These are phyloP conservation scores for Chaetomiaceae sp. DNA, from an alignment of 2,329 filamentous ascomycete species.

Conservation along the genomic window DNA sequence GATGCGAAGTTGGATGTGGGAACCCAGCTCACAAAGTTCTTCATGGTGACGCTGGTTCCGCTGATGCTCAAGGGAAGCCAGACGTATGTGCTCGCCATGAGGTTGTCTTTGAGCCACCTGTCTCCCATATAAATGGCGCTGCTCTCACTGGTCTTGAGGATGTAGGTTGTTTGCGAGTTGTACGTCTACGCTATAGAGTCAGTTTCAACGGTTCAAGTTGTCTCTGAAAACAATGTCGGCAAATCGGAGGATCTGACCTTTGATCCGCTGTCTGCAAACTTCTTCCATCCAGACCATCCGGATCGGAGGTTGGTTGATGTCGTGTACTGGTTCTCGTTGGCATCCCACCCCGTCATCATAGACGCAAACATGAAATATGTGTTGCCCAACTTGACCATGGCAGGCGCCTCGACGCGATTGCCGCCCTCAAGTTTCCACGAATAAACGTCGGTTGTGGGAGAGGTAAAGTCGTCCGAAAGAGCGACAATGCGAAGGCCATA, in stretches of 20 bases:
- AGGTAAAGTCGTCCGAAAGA: constrained; percentile 53
- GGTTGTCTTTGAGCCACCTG: constrained; percentile 56
- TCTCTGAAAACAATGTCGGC: constrained; percentile 50
- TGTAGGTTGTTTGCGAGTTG: constrained; percentile 55
- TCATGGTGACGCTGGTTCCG: constrained; percentile 47
- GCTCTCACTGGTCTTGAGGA: constrained; percentile 39
- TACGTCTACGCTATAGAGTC: constrained; percentile 41
- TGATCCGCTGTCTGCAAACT: constrained; percentile 10
- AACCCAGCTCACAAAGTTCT: constrained; percentile 35
- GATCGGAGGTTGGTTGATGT: not conserved
- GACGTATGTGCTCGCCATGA: constrained; percentile 58
- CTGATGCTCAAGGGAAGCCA: constrained; percentile 58
- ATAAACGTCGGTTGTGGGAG: constrained; percentile 39
- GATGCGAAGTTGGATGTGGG: constrained; percentile 43
- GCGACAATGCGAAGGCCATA: constrained; percentile 56
- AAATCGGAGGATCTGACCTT: constrained; percentile 8
- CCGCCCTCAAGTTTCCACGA: constrained; percentile 37
- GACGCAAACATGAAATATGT: constrained; percentile 63
- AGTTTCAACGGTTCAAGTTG: constrained; percentile 41
- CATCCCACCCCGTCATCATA: constrained; percentile 51
- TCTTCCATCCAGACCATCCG: constrained; percentile 9
- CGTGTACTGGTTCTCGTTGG: constrained; percentile 53
- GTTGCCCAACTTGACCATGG: constrained; percentile 58
- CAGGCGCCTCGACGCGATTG: constrained; percentile 57
- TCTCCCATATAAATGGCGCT: constrained; percentile 61